Base-by-base conservation (phyloP, 2,329 filamentous ascomycete species). In the Aschersonia sp. region DNA sequence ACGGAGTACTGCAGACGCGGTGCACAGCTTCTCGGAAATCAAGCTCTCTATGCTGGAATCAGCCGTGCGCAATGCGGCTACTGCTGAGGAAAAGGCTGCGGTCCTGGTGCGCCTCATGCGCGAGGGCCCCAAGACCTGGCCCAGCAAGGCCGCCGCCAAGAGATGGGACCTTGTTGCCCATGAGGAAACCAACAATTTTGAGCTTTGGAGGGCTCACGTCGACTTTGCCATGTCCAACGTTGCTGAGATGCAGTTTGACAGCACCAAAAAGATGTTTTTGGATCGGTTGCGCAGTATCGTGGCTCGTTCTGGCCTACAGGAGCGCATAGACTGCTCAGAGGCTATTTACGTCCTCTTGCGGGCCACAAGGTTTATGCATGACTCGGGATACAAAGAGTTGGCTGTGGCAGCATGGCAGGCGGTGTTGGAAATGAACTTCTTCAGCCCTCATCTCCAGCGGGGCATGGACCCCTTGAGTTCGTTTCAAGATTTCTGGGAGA, bases 401-500 rank as follows among this genome's bases (percentile, higher is more conserved):
- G 82, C 87, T 1, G 68, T 85, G 4, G 87, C 82, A 8, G 72
- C 83, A 5, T 96, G 90, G 88, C 90, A 97, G 64, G 85, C 79
- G 5, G 56, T 85, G 1, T 64, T 96, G 0, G 90, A 96, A 58
- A 69, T 83, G 46, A 79, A 77, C 14, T 75, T 87, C 50, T 79
- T 78, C 44, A 69, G 70, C 6, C n/a, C 44, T 14, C 5, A 41
- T 58, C 5, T 46, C 65, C 3, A 47, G 56, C 6, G 32, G 41
- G 53, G 55, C 2, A 56, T 9, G 54, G 52, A n/a, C 50, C 53
- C 0, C 41, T 70, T 9, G 58, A 63, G 2, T 58, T 22, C 59
- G 0, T 85, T 95, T 51, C 68, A 76, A 44, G 73, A 81, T 2
- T 95, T 92, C 53, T 97, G 92, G 92, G 87, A 95, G 50, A 85